These are phyloP conservation scores for Dactylis glomerata DNA, from an alignment of 176 grass and related monocot genomes.

Conservation along the genomic window DNA sequence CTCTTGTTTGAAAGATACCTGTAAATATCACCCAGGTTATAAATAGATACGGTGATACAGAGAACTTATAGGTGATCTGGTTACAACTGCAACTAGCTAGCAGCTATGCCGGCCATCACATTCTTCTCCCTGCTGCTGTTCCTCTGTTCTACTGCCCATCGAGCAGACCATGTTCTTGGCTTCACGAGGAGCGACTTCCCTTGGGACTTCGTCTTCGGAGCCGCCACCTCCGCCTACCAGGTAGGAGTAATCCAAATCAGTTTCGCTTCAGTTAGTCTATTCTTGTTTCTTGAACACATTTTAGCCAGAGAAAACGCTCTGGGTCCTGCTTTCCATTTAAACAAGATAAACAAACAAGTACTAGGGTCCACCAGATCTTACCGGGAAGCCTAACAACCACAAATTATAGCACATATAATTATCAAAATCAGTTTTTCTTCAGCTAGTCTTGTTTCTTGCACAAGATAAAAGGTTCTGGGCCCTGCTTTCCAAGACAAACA, in stretches of 20 bases:
- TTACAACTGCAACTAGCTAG: not conserved
- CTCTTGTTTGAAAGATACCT: not conserved
- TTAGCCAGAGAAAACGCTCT: not conserved
- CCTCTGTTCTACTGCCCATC: not conserved
- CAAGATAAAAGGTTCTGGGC: not conserved
- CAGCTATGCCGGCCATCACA: not conserved
- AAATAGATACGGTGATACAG: not conserved
- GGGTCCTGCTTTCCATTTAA: not conserved
- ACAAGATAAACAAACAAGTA: not conserved
- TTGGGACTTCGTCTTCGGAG: not conserved
- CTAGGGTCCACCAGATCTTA: not conserved
- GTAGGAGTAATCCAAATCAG: not conserved
- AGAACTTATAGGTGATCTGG: not conserved
- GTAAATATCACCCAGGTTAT: not conserved
- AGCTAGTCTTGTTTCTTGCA: not conserved
- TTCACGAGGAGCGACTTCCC: not conserved
- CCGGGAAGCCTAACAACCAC: not conserved
- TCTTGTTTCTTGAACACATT: not conserved
- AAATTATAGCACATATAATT: too few relatives aligned
- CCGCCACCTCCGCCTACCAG: conserved; percentile 14
- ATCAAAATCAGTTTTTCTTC: not conserved
- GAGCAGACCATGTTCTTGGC: not conserved
- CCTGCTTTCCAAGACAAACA: not conserved
- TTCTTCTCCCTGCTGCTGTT: not conserved
- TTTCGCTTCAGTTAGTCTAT: not conserved